Conservation (phyloP, 495 filamentous ascomycete genomes). For the Neurospora tetraspora region DNA sequence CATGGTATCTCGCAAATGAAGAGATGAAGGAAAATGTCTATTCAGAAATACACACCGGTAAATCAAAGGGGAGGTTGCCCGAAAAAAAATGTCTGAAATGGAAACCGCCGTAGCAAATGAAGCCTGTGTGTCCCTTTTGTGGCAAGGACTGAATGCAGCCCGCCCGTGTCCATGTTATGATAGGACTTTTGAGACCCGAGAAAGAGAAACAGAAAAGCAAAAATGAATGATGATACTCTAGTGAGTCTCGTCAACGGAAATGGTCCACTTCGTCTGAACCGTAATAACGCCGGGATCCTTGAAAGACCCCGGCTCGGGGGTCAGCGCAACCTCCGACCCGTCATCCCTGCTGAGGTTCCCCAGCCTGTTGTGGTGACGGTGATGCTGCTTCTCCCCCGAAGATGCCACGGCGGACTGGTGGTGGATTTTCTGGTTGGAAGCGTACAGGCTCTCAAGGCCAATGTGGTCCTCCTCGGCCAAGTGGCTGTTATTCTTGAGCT, state of each 20-base stretch:
- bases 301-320: neutral
- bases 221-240: neutral
- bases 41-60: neutral
- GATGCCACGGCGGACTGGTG: conserved; percentile 5
- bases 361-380: neutral
- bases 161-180: neutral
- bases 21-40: neutral
- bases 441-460: conserved; percentile 9
- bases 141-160: neutral
- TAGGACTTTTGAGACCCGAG: neutral
- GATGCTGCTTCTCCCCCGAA: neutral
- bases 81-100: neutral
- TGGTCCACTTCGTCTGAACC: conserved; percentile 15
- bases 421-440: conserved; percentile 5
- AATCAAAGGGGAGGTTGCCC: neutral
- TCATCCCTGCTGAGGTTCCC: conserved; percentile 4
- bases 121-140: neutral
- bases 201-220: neutral
- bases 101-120: neutral
- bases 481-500: neutral
- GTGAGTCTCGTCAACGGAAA: conserved; percentile 1
- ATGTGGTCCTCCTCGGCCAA: neutral
- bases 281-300: conserved; percentile 3
- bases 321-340: conserved; percentile 9
- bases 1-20: neutral